Conservation (phyloP, 768 basidiomycete species). For the Suillus occidentalis region DNA sequence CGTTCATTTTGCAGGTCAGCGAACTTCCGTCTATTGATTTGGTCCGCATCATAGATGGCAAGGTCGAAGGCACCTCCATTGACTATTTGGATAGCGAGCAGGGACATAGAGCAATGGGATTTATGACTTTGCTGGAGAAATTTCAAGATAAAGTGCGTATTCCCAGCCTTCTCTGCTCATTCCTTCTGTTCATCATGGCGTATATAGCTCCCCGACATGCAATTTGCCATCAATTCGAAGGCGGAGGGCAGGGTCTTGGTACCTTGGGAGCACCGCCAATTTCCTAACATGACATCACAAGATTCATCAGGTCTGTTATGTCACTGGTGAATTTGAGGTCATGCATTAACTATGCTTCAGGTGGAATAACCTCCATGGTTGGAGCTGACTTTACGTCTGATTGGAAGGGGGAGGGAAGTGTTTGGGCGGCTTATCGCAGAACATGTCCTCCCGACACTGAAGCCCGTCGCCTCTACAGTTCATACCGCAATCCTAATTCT, state of each 20-base stretch:
- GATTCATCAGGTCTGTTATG: slow-evolving; percentile 32
- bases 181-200: neutral
- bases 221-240: slow-evolving; percentile 90
- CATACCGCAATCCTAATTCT: slow-evolving; percentile 54
- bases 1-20: slow-evolving; percentile 51
- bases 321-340: neutral
- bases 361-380: slow-evolving; percentile 56
- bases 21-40: slow-evolving; percentile 82
- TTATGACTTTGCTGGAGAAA: slow-evolving; percentile 70
- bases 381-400: slow-evolving; percentile 69
- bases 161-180: neutral
- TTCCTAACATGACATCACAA: slow-evolving; percentile 64
- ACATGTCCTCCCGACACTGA: slow-evolving; percentile 79
- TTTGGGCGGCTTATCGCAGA: slow-evolving; percentile 95
- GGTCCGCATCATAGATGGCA: slow-evolving; percentile 73
- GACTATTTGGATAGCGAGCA: slow-evolving; percentile 60
- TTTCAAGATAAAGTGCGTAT: slow-evolving; percentile 61
- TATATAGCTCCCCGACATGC: slow-evolving; percentile 84
- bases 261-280: slow-evolving; percentile 83
- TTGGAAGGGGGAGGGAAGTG: slow-evolving; percentile 80
- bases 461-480: slow-evolving; percentile 82
- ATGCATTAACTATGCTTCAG: slow-evolving; percentile 27
- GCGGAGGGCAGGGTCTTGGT: slow-evolving; percentile 93
- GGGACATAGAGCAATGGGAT: slow-evolving; percentile 76
- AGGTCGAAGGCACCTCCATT: slow-evolving; percentile 57